Evolutionary conservation across 2,329 filamentous ascomycete species (phyloP).

Genomic region (Nectriaceae sp.): DNA sequence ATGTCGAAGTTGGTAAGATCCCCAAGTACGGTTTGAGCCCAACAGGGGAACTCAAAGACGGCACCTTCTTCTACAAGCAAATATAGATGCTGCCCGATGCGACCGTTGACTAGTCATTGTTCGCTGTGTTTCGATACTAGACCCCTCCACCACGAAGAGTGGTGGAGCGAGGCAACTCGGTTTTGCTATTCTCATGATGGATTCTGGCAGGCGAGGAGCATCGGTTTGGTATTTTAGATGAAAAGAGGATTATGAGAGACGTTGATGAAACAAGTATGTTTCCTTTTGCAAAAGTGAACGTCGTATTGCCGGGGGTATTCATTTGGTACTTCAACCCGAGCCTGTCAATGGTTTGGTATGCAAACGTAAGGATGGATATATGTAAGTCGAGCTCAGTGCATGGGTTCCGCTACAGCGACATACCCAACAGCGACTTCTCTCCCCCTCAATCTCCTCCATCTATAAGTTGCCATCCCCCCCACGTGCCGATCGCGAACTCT

Average conservation of each 20-base stretch:
- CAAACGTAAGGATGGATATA: no score
- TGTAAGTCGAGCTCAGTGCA: no score
- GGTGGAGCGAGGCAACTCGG: constrained; percentile 28
- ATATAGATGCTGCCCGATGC: constrained; percentile 30
- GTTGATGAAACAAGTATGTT: constrained; percentile 4
- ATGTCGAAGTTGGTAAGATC: constrained; percentile 55
- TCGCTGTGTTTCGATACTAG: constrained; percentile 9
- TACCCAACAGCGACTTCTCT: no score
- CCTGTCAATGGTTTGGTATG: no score
- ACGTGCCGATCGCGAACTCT: neutral
- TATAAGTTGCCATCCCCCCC: no score
- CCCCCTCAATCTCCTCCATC: no score
- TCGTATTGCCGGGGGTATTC: no score
- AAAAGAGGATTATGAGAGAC: constrained; percentile 8
- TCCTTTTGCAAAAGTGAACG: neutral
- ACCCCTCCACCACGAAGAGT: constrained; percentile 8
- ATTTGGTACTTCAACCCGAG: no score
- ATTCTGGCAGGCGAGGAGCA: constrained; percentile 21
- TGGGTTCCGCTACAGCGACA: no score
- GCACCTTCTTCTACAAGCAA: constrained; percentile 62
- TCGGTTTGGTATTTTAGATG: constrained; percentile 20
- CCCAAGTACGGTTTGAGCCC: constrained; percentile 55
- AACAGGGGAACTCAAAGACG: constrained; percentile 49
- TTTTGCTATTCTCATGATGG: constrained; percentile 20
- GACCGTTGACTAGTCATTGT: neutral